Base-by-base conservation (phyloP, 495 filamentous ascomycete species). In the Acidiella bohemica region DNA sequence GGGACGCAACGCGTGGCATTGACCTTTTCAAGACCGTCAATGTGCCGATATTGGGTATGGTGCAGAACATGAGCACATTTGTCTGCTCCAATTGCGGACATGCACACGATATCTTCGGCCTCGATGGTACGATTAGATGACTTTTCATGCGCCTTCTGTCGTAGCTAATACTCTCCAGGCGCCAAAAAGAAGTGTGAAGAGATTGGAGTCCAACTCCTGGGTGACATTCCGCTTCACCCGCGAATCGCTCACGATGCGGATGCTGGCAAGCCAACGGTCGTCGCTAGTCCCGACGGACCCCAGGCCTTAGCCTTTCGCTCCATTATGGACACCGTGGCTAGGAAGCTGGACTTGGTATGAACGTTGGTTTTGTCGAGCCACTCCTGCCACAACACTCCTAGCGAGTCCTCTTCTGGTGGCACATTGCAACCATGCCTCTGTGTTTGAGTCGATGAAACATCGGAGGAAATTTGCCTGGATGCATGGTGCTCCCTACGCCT, bases 61-160 rank as follows among this genome's bases (percentile, higher is more conserved):
- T 96, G 34, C 80, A 88, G 54, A 99, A 99, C 50, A 99, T 99
- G 90, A 79, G 76, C 2, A 67, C 80, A 18, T 95, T 93, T 50
- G 66, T 60, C 1, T 96, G 90, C 50, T 84, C 87, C 0, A 64
- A 76, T 36, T 97, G 90, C 46, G 64, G 67, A 4, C 66, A 70
- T 4, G 64, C 72, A 28, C 87, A 83, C n/a, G 69, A 72, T 27
- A 81, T 97, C 16, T 96, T 96, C 57, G 81, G 81, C 5, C 65
- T 66, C 2, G 64, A 70, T 41, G 61, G 62, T 34, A 59, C 2
- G 34, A 9, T 9, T 17, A 10, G 8, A 2, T 37, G 6, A 10
- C 61, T 24, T n/a, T 10, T 6, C 16, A 20, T 14, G 13, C 10
- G 17, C 7, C 3, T 14, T 2, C 36, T 3, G 12, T 2, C 1